Evolutionary conservation across 2,329 filamentous ascomycete species (phyloP), one percentile per base, ranked within the genome.

Genomic region (Pseudodiploospora longispora): DNA sequence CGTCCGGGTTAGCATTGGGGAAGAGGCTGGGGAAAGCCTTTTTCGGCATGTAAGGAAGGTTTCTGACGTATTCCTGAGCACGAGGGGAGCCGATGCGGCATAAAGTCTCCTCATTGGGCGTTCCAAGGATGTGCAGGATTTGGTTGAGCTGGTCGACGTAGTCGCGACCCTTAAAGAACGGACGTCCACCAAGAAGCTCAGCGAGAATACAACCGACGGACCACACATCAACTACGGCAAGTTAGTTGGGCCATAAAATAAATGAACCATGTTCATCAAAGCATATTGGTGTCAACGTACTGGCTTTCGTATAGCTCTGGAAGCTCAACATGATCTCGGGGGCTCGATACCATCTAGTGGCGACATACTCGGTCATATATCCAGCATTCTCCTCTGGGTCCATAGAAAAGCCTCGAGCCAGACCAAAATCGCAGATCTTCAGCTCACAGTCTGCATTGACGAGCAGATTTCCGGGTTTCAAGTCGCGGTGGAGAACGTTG

Each of bases 291-390:
- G 19, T 31, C 4, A 6, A 91, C 90, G 46, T 81, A 97, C 93
- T 98, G 56, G 93, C 93, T 88, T 98, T 98, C 59, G 93, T 98
- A 69, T 98, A 98, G 72, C 89, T 96, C 69, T 97, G 91, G 80
- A 98, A 98, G 73, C 89, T 96, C 66, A 98, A 73, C 93, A 98
- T 98, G 57, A 98, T 98, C 68, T 98, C 93, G 5, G 93, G 93
- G 4, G 93, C 93, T 69, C 77, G 75, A 59, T 81, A 98, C 93
- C 93, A 98, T 71, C 93, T 80, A 42, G 93, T 98, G 41, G 93
- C 93, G 44, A 98, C 93, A 60, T 98, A 98, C 69, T 98, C 93
- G 8, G 93, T 98, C 93, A 98, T 97, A 69, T 97, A 98, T 27
- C 93, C 93, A 12, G 93, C 93, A 63, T 97, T 97, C 70, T 98